These are phyloP conservation scores for Pythium phragmitis DNA, from an alignment of 352 stramenopile species.

Conservation along the genomic window DNA sequence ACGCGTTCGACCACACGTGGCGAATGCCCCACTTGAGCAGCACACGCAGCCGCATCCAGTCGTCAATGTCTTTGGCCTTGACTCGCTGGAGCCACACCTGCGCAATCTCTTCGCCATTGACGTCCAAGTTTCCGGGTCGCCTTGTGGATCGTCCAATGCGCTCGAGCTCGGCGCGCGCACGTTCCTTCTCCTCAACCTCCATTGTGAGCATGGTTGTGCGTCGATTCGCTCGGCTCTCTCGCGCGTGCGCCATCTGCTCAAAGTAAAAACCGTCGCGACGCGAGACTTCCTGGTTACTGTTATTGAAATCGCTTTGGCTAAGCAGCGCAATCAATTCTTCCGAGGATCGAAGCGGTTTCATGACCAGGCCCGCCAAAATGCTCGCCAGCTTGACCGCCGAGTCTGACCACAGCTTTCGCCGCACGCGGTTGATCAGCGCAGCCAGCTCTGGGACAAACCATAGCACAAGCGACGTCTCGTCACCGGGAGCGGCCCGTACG, in stretches of 20 bases:
- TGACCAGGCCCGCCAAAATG: conserved; percentile 62
- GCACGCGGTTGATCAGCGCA: conserved; percentile 60
- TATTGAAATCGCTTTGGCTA: conserved; percentile 52
- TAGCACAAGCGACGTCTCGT: conserved; percentile 74
- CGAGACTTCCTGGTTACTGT: conserved; percentile 74
- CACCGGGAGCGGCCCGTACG: conserved; percentile 60
- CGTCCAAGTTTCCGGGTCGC: conserved; percentile 18
- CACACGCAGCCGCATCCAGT: conserved; percentile 84
- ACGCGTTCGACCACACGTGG: conserved; percentile 60
- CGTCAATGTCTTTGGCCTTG: conserved; percentile 83
- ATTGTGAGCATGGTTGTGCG: conserved; percentile 51
- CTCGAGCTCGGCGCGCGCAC: conserved; percentile 61
- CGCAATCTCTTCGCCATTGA: conserved; percentile 14
- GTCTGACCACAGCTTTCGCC: conserved; percentile 68
- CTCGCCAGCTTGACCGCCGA: conserved; percentile 66
- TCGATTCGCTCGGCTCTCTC: conserved; percentile 65
- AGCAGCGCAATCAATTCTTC: conserved; percentile 62
- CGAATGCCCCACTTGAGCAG: conserved; percentile 78
- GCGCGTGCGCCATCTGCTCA: conserved; percentile 77
- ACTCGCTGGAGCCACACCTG: conserved; percentile 79
- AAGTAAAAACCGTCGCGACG: conserved; percentile 83
- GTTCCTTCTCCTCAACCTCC: conserved; percentile 63
- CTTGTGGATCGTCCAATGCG: conserved; percentile 67
- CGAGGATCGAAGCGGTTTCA: conserved; percentile 61
- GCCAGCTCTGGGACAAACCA: conserved; percentile 80